Percentiles rank a stretch among this genome's conserved stretches.
Evolutionary conservation across 2,329 filamentous ascomycete genomes (phyloP).

Genomic region (Cordyceps javanica): DNA sequence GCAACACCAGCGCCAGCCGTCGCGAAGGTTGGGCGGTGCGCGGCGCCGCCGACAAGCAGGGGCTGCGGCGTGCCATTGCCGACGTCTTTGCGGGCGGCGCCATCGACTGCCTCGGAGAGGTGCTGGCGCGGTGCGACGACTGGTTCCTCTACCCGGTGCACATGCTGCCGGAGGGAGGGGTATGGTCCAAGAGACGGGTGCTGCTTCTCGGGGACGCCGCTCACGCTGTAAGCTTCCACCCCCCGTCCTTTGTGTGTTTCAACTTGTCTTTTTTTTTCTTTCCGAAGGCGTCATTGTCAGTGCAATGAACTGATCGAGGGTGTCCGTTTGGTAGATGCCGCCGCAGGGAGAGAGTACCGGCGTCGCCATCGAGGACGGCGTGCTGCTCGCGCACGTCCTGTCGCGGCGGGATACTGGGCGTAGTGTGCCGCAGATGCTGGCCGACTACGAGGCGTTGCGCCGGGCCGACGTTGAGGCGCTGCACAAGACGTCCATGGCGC

Average conservation of each 20-base stretch:
- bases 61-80: slow-evolving; percentile 16
- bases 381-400: slow-evolving; percentile 35
- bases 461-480: slow-evolving; percentile 36
- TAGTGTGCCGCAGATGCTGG: slow-evolving; percentile 37
- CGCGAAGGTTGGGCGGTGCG: slow-evolving; percentile 20
- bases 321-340: slow-evolving; percentile 42
- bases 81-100: slow-evolving; percentile 14
- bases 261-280: not conserved
- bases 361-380: slow-evolving; percentile 46
- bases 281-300: too few relatives aligned
- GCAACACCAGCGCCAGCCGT: slow-evolving; percentile 13
- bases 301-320: too few relatives aligned
- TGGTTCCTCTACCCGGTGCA: slow-evolving; percentile 31
- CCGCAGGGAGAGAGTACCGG: slow-evolving; percentile 45
- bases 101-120: slow-evolving; percentile 15
- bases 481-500: slow-evolving; percentile 33
- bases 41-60: slow-evolving; percentile 18
- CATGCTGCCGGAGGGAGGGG: slow-evolving; percentile 26
- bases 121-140: slow-evolving; percentile 20
- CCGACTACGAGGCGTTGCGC: slow-evolving; percentile 40
- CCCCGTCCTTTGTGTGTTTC: not conserved
- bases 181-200: slow-evolving; percentile 30
- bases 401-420: slow-evolving; percentile 12
- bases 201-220: slow-evolving; percentile 52
- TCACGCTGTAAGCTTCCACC: slow-evolving; percentile 34